Evolutionary conservation across 352 stramenopile species (phyloP).

Genomic region (Paralagenidium karlingii): DNA sequence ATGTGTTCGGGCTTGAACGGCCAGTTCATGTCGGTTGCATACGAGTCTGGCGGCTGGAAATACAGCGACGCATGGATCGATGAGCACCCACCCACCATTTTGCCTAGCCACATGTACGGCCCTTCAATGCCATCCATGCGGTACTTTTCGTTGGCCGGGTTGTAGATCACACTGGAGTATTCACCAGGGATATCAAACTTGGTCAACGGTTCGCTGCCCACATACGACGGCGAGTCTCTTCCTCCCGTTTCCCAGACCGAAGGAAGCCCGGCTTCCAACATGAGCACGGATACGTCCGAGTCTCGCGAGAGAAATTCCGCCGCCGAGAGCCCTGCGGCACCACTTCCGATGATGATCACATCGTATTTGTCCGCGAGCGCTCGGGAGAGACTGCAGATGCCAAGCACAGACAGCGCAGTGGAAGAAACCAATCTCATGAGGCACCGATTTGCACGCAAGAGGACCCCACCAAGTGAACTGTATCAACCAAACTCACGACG

Average conservation of each 20-base stretch:
- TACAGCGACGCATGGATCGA: conserved; percentile 80
- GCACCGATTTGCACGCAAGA: too few relatives aligned
- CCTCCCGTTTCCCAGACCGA: conserved; percentile 30
- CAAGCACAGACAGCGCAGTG: too few relatives aligned
- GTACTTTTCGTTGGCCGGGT: conserved; percentile 23
- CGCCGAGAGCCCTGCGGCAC: conserved; percentile 36
- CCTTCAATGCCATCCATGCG: conserved; percentile 36
- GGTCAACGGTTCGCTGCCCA: conserved; percentile 19
- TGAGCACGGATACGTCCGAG: conserved; percentile 28
- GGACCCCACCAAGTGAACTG: too few relatives aligned
- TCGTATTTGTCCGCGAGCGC: too few relatives aligned
- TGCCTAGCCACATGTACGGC: conserved; percentile 42
- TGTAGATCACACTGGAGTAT: conserved; percentile 34
- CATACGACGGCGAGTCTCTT: conserved; percentile 29
- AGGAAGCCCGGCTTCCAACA: conserved; percentile 35
- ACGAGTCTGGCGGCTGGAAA: conserved; percentile 44
- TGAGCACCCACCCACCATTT: conserved; percentile 67
- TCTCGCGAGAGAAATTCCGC: conserved; percentile 45
- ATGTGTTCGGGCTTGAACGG: conserved; percentile 43
- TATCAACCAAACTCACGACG: too few relatives aligned
- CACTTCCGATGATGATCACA: conserved; percentile 38
- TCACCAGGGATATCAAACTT: conserved; percentile 64
- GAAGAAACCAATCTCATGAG: too few relatives aligned
- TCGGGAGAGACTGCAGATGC: too few relatives aligned
- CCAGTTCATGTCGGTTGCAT: conserved; percentile 26